Evolutionary conservation across 2,329 filamentous ascomycete species (phyloP), one percentile per base, ranked within the genome.

Genomic region (Alternaria atra): DNA sequence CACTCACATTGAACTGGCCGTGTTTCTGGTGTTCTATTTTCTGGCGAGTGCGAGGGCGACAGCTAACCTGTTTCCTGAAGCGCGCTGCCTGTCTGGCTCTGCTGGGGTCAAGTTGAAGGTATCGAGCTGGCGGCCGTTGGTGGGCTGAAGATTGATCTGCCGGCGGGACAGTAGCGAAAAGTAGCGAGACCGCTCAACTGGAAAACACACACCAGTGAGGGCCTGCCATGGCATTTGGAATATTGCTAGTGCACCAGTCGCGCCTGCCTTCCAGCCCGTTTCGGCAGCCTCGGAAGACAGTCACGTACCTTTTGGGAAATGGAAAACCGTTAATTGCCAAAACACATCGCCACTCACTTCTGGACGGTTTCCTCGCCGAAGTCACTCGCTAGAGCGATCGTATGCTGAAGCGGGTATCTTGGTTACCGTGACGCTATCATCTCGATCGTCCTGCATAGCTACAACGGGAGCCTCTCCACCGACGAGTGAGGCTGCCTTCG

Each of bases 211-310:
- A 43, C 65, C 63, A 67, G 55, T 58, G 56, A 64, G 55, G 35
- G 43, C 50, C 52, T 37, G 59, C 60, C 52, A 59, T 60, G 59
- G 52, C 52, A 70, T 68, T 68, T 69, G 61, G 65, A 72, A 72
- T 72, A 51, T 55, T 47, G 55, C 60, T 52, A 61, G 58, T 23
- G 37, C 47, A 58, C 46, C 30, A 48, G 30, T 39, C 35, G 46
- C 37, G 54, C 42, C 25, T 39, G 44, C 23, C 46, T 52, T 51
- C 35, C 56, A 50, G 52, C 52, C 56, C 37, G 20, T 64, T 61
- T 61, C 61, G 67, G 61, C 50, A 51, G 55, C n/a, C 46, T 52
- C 34, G 37, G 42, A 42, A 34, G 34, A 25, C 42, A 40, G 12
- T 47, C 50, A 29, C 37, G 27, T 59, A 66, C 64, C 55, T 43